Conservation (phyloP, 2,329 filamentous ascomycete genomes). For the Trichoderma breve region DNA sequence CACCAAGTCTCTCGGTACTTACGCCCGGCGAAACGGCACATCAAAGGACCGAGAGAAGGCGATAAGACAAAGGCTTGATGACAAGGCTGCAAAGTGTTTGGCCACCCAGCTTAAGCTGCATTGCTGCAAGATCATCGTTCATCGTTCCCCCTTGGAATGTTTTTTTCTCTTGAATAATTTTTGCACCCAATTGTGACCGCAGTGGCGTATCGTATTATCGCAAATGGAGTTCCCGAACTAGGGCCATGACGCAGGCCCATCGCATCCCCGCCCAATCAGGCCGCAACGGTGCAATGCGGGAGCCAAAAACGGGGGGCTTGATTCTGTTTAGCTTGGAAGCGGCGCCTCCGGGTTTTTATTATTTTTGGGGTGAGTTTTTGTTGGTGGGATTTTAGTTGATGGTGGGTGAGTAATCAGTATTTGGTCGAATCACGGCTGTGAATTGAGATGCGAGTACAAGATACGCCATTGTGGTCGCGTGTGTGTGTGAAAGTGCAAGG, state of each 20-base stretch:
- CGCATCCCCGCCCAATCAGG: slow-evolving; percentile 5
- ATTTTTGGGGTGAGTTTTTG: neutral
- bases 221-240: neutral
- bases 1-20: neutral
- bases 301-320: neutral
- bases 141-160: neutral
- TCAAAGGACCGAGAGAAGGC: neutral
- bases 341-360: neutral
- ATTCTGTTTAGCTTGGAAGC: neutral
- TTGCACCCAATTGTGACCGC: neutral
- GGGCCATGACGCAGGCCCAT: neutral
- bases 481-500: neutral
- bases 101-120: no score
- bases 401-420: neutral
- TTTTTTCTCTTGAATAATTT: neutral
- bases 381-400: neutral
- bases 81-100: no score
- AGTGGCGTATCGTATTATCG: neutral
- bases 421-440: neutral
- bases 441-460: no score
- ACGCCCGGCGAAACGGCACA: neutral
- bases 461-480: no score
- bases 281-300: neutral
- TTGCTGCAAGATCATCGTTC: no score
- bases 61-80: neutral